phyloP scores from a whole-genome alignment of 257 asterid species.

The Solanum habrochaites region DNA sequence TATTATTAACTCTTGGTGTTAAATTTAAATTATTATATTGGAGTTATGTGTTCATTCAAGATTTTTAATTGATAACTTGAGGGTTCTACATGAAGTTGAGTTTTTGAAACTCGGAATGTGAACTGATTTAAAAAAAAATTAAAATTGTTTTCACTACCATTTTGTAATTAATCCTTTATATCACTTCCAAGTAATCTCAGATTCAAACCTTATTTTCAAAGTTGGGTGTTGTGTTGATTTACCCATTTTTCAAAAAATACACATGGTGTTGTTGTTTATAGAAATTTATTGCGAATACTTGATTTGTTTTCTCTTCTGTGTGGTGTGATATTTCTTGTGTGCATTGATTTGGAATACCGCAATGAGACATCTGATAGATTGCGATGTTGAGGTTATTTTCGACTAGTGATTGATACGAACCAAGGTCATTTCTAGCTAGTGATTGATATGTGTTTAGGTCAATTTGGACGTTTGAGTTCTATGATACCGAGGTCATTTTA shows the following conservation, averaged over 20 bases:
- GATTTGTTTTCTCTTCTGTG: background rate
- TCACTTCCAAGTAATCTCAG: too few relatives aligned
- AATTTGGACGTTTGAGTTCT: too few relatives aligned
- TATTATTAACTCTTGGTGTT: too few relatives aligned
- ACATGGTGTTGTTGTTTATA: background rate
- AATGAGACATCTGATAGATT: background rate
- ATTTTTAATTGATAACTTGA: too few relatives aligned
- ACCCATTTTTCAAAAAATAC: background rate
- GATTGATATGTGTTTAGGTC: background rate
- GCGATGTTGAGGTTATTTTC: background rate
- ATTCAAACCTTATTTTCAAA: background rate
- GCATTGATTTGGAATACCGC: background rate
- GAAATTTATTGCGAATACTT: too few relatives aligned
- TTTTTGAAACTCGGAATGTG: background rate
- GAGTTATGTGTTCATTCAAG: background rate
- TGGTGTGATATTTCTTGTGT: background rate
- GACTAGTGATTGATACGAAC: background rate
- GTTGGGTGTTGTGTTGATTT: background rate
- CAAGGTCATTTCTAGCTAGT: background rate
- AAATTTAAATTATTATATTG: too few relatives aligned
- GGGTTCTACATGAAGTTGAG: too few relatives aligned
- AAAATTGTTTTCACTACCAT: background rate
- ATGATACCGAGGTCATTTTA: too few relatives aligned
- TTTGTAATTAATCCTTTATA: background rate
- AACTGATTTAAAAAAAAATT: too few relatives aligned